Evolutionary conservation across 371 early-diverging fungal species (phyloP).

Genomic region (Syncephalastrum sp.): DNA sequence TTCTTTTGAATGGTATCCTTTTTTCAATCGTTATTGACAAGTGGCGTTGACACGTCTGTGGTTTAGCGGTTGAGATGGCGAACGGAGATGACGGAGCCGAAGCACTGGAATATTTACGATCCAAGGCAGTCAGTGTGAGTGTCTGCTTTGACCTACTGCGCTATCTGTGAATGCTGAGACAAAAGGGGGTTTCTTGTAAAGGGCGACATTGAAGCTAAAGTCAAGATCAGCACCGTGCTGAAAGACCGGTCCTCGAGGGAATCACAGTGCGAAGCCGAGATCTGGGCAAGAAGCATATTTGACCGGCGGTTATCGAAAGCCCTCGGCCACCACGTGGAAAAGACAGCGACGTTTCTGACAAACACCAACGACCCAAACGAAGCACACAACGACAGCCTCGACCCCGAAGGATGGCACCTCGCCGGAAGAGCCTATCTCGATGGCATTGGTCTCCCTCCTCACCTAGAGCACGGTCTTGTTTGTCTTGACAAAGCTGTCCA

Average conservation of each 20-base stretch:
- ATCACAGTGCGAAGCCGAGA: slow-evolving; percentile 28
- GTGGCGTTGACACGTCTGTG: slow-evolving; percentile 1
- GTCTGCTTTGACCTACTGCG: background rate
- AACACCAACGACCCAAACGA: slow-evolving; percentile 9
- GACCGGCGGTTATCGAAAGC: slow-evolving; percentile 42
- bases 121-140: slow-evolving; percentile 13
- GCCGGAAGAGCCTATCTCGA: slow-evolving; percentile 35
- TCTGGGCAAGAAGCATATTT: slow-evolving; percentile 47
- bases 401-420: slow-evolving; percentile 14
- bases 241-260: slow-evolving; percentile 16
- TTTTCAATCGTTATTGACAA: slow-evolving; percentile 3
- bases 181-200: slow-evolving; percentile 4
- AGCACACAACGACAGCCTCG: too few species aligned
- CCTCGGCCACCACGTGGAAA: slow-evolving; percentile 6
- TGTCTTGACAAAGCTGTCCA: slow-evolving; percentile 33
- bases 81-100: background rate
- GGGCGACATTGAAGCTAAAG: slow-evolving; percentile 49
- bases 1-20: slow-evolving; percentile 12
- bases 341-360: slow-evolving; percentile 10
- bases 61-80: slow-evolving; percentile 3
- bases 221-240: slow-evolving; percentile 42
- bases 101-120: slow-evolving; percentile 10
- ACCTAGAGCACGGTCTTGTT: slow-evolving; percentile 22
- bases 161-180: too few species aligned
- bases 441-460: slow-evolving; percentile 32